Conservation (phyloP, 805 yeast species). For the Cyberlindnera veronae region DNA sequence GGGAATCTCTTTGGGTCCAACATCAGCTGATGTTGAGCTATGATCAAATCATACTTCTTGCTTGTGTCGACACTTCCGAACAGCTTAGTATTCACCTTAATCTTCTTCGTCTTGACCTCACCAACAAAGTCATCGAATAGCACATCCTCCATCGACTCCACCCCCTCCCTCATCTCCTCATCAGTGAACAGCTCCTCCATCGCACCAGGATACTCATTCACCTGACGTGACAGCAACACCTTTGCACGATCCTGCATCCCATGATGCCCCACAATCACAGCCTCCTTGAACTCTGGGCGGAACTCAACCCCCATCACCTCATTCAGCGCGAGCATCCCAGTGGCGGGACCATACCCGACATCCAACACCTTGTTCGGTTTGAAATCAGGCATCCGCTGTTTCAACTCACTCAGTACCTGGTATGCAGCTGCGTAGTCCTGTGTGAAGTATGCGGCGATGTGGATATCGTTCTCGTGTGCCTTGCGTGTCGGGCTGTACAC, state of each 20-base stretch:
- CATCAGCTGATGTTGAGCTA: conserved; percentile 76
- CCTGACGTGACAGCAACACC: conserved; percentile 67
- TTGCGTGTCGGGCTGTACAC: conserved; percentile 47
- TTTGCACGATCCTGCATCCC: conserved; percentile 83
- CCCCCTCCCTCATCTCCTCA: conserved; percentile 18
- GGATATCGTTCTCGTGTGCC: conserved; percentile 66
- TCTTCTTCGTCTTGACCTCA: conserved; percentile 52
- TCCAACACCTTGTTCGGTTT: conserved; percentile 68
- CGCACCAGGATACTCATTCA: conserved; percentile 40
- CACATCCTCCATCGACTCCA: conserved; percentile 23
- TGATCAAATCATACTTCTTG: conserved; percentile 71
- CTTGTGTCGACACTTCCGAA: conserved; percentile 44
- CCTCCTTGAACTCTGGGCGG: conserved; percentile 61
- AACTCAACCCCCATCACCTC: conserved; percentile 71
- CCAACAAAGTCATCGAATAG: conserved; percentile 40
- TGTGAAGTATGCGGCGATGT: conserved; percentile 73
- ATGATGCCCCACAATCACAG: conserved; percentile 63
- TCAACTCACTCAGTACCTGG: conserved; percentile 65
- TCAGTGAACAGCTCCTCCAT: conserved; percentile 19
- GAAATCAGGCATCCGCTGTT: conserved; percentile 55
- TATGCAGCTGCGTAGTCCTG: conserved; percentile 74
- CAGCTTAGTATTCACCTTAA: conserved; percentile 53
- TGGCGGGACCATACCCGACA: conserved; percentile 87
- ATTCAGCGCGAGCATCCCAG: conserved; percentile 85
- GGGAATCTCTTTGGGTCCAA: conserved; percentile 61